Evolutionary conservation across 768 basidiomycete species (phyloP).

Genomic region (Pleurotus cornucopiae): DNA sequence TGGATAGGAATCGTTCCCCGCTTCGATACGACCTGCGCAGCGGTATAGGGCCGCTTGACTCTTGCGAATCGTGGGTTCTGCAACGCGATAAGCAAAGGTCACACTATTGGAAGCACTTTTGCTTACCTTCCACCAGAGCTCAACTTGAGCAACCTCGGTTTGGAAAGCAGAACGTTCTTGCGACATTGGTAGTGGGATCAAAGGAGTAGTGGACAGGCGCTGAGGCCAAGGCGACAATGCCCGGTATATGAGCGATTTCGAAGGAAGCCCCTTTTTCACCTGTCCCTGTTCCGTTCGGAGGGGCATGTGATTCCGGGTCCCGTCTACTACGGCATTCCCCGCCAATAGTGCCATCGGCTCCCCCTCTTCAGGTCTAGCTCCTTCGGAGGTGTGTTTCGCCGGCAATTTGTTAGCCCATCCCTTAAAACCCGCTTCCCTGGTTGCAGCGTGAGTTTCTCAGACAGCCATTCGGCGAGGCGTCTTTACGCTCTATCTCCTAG

Average conservation of each 20-base stretch:
- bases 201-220: slow-evolving; percentile 14
- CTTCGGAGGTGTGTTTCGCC: slow-evolving; percentile 1
- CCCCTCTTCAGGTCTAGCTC: slow-evolving; percentile 14
- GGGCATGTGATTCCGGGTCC: slow-evolving; percentile 43
- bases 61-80: slow-evolving; percentile 85
- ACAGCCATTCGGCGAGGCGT: too few species aligned
- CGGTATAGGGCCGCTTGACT: slow-evolving; percentile 89
- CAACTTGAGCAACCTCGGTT: slow-evolving; percentile 79
- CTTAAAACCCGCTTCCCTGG: slow-evolving; percentile 1
- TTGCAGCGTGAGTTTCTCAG: too few species aligned
- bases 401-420: background rate
- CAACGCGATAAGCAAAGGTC: background rate
- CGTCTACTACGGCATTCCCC: background rate
- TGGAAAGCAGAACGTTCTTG: slow-evolving; percentile 67
- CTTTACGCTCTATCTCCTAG: slow-evolving; percentile 84
- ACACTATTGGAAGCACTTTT: background rate
- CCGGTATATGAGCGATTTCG: slow-evolving; percentile 15
- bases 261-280: slow-evolving; percentile 20
- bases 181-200: slow-evolving; percentile 41
- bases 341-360: slow-evolving; percentile 27
- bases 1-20: slow-evolving; percentile 81
- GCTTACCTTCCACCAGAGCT: slow-evolving; percentile 89
- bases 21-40: slow-evolving; percentile 90
- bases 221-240: slow-evolving; percentile 22
- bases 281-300: slow-evolving; percentile 16